Base-by-base conservation (phyloP, 1,284 basidiomycete species). In the Ceratobasidium papillatum region DNA sequence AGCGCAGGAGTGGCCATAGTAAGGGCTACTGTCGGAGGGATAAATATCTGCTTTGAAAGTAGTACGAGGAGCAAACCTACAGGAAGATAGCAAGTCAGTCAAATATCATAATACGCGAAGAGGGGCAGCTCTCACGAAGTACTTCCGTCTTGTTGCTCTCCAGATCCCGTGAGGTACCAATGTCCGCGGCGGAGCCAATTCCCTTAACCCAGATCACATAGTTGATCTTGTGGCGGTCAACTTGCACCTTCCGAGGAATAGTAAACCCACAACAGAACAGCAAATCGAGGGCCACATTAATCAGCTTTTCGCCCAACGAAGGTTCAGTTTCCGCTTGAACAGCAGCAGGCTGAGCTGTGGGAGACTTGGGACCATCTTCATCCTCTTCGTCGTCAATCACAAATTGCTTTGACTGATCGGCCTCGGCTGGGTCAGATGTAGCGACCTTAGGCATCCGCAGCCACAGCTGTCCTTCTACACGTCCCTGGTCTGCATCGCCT, bases 231-330 rank as follows among this genome's bases (percentile, higher is more conserved):
- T 95, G 87, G 78, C 91, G 89, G 80, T 93, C 91, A 49, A 90
- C 88, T 79, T 92, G 90, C 47, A 94, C 86, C 80, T 88, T 90
- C 41, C 88, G 87, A 5, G 95, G 93, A 17, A 97, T 84, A 0
- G 94, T 96, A 80, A 97, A 96, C 12, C 94, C 94, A 78, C 94
- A 96, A 80, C 94, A 95, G 82, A 96, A 98, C 47, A 96, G 82
- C 34, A 97, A 84, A 80, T 97, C 95, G 76, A 95, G 87, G 7
- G 94, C 84, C 76, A 90, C 90, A 78, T 86, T 88, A 78, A 96
- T 92, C 32, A 97, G 83, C 76, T 88, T 86, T 80, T 96, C 94
- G 0, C 90, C 92, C 0, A 96, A 83, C 9, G 92, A 91, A 0
- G 94, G 94, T 30, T 89, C 80, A 17, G 84, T 75, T 30, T 84